phyloP scores from a whole-genome alignment of 805 yeast species.

The Cyberlindnera suaveolens region DNA sequence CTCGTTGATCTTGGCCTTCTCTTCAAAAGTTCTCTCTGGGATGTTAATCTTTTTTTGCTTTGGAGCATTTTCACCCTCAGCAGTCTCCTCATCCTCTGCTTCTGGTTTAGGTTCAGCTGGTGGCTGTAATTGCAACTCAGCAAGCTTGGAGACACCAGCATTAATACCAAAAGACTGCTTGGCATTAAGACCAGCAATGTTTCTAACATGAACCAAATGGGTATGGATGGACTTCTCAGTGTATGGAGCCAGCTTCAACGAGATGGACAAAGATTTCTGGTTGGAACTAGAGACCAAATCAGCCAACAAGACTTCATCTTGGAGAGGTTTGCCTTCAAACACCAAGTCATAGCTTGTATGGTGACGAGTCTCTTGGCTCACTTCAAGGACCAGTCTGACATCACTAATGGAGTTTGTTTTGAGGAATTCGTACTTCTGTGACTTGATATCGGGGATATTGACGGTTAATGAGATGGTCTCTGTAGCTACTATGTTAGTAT shows the following conservation, averaged over 20 bases:
- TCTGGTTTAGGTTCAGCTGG: conserved; percentile 10
- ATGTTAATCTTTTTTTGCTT: conserved; percentile 7
- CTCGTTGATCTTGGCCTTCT: conserved; percentile 15
- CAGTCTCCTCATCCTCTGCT: conserved; percentile 7
- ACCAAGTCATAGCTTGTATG: conserved; percentile 53
- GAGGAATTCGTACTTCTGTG: conserved; percentile 13
- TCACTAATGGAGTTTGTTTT: conserved; percentile 47
- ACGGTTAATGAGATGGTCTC: conserved; percentile 8
- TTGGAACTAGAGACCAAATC: conserved; percentile 18
- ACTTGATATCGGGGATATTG: conserved; percentile 10
- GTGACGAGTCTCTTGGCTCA: conserved; percentile 51
- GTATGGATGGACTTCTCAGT: conserved; percentile 52
- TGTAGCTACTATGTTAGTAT: background rate
- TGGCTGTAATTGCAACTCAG: conserved; percentile 32
- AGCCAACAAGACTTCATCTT: conserved; percentile 21
- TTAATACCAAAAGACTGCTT: conserved; percentile 31
- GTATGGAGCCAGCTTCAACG: conserved; percentile 50
- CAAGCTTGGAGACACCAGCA: conserved; percentile 46
- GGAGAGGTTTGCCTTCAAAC: conserved; percentile 29
- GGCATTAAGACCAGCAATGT: conserved; percentile 43
- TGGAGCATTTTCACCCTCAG: background rate
- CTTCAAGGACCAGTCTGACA: conserved; percentile 49
- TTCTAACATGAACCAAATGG: conserved; percentile 62
- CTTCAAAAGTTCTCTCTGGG: conserved; percentile 23
- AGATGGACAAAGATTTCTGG: conserved; percentile 33